phyloP scores from a whole-genome alignment of 495 filamentous ascomycete species.

The Xylaria nigripes region DNA sequence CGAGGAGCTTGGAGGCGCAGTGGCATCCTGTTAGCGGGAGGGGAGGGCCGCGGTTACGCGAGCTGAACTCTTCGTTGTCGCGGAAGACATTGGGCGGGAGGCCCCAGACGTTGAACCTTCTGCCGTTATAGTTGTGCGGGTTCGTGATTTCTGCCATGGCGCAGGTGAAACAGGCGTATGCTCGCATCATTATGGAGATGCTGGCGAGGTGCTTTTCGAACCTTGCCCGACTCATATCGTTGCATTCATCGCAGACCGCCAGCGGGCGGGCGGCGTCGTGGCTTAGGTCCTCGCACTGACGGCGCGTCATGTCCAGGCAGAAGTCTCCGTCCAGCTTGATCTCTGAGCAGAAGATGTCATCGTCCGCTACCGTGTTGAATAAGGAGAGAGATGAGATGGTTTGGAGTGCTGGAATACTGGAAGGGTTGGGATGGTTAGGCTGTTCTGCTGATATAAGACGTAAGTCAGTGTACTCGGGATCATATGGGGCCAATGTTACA shows the following conservation, averaged over 20 bases:
- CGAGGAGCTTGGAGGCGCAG: slow-evolving; percentile 10
- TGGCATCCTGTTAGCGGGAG: slow-evolving; percentile 8
- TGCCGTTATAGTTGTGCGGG: background rate
- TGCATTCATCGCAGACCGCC: slow-evolving; percentile 2
- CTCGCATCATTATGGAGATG: background rate
- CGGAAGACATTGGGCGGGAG: background rate
- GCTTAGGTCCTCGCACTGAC: slow-evolving; percentile 3
- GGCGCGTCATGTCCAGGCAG: background rate
- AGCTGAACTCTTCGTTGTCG: background rate
- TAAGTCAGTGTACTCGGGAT: background rate
- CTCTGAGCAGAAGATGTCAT: background rate
- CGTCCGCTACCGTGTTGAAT: background rate
- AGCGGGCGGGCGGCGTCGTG: background rate
- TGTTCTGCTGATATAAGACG: background rate
- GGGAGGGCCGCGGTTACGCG: background rate
- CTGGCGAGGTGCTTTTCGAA: background rate
- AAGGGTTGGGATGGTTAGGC: background rate
- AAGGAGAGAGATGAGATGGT: background rate
- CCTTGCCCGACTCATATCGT: background rate
- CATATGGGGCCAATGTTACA: background rate
- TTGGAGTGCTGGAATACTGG: background rate
- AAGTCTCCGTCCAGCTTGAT: background rate
- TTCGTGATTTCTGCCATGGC: background rate
- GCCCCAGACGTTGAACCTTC: background rate
- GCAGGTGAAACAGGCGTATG: slow-evolving; percentile 5